Base-by-base conservation (phyloP, 306 rosid species). In the Trifolium repens region DNA sequence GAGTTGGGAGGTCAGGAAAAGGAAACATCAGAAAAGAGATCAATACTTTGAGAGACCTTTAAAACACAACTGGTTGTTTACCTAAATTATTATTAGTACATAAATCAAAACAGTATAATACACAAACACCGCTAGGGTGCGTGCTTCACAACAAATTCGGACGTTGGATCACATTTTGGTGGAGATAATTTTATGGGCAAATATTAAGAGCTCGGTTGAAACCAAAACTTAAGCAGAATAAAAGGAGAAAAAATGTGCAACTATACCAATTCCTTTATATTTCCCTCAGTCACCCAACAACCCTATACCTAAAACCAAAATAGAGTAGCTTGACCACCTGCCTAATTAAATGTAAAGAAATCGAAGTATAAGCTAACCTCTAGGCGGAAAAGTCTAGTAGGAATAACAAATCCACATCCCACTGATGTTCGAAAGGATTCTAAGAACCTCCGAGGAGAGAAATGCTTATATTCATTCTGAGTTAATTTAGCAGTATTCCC, bases 381-480 rank as follows among this genome's bases (percentile, higher is more conserved):
- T 49, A 96, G 82, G 81, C 97, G 98, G 87, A 92, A 90, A 77
- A 92, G 39, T 68, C 80, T 88, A 75, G 98, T 90, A 24, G 99
- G 99, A 75, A 89, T 58, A 60, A 96, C 98, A 83, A 96, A 52
- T 78, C 99, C 99, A 83, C 87, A 87, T 80, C 99, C 98, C 47
- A 89, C 88, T 3, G 98, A 92, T 34, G 78, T 88, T 73, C 97
- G 92, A 77, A 92, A 89, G 71, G 99, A 87, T 78, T 88, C 87
- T 70, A 83, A 78, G 82, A 96, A 96, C 76, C 79, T 89, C 67
- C 67, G 72, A 72, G 85, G 78, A 55, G 99, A 83, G 81, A 96
- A 89, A 52, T 74, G 80, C 62, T 68, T 86, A 77, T 84, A 96
- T 85, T 85, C 93, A 16, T 89, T 80, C 91, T 96, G 97, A 0